A percentile compares a stretch with the other conserved stretches of the same genome.
Evolutionary conservation across 345 rosid species (phyloP).

Genomic region (Eucalyptus regnans): DNA sequence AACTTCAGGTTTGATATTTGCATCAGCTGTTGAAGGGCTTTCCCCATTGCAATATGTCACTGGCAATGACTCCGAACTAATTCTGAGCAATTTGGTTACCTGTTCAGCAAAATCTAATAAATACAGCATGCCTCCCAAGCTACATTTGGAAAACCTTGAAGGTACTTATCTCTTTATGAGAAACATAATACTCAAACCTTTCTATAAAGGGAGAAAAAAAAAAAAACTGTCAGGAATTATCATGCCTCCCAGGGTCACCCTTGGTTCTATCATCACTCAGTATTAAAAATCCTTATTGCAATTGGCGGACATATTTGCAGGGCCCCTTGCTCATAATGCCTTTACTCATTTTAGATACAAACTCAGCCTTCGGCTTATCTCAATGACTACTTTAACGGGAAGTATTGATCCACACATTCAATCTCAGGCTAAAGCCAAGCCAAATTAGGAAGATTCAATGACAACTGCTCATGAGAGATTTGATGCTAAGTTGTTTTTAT

Average conservation of each 20-base stretch:
- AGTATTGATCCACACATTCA: not conserved
- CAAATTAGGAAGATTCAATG: not conserved
- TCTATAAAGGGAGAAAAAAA: not conserved
- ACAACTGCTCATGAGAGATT: not conserved
- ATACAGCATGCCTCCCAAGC: not conserved
- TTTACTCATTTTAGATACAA: not conserved
- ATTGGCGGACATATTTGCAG: not conserved
- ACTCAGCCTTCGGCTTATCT: not conserved
- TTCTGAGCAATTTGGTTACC: slow-evolving; percentile 55
- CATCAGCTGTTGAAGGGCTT: slow-evolving; percentile 39
- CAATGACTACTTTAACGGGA: not conserved
- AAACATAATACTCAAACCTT: not conserved
- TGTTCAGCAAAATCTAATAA: slow-evolving; percentile 10
- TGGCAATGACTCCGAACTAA: slow-evolving; percentile 29
- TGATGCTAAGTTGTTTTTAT: not conserved
- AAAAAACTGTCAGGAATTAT: not conserved
- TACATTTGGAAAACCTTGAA: not conserved
- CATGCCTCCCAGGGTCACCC: not conserved
- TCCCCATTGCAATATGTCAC: slow-evolving; percentile 45
- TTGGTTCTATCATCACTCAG: not conserved
- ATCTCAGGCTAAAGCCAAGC: not conserved
- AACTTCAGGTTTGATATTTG: slow-evolving; percentile 61
- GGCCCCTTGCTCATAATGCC: not conserved
- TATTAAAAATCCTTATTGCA: not conserved
- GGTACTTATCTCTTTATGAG: not conserved